Base-by-base conservation (phyloP, 345 rosid species). In the Citrus sp. region DNA sequence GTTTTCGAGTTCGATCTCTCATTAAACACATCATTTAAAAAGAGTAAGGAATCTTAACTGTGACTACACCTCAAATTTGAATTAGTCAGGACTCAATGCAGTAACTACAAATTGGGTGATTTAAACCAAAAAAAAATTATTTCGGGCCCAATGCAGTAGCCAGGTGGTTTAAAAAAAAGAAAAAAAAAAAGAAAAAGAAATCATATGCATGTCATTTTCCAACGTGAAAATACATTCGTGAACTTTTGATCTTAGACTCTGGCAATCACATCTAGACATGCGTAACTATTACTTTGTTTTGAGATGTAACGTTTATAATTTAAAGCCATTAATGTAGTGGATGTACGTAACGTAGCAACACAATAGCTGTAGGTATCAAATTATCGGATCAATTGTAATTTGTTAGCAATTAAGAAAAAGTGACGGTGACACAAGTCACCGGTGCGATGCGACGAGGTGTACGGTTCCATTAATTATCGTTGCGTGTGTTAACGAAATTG, bases 1-100 rank as follows among this genome's bases (percentile, higher is more conserved):
- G 5, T 0, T 32, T 0, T 32, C 0, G 0, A 0, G 0, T 32
- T 32, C 0, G 0, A 30, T 30, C 4, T 3, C 4, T 0, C 5
- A 32, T 0, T 32, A 32, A 32, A 32, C 0, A 32, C 5, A 32
- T 0, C 0, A 4, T 30, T 30, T 0, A 3, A 0, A 3, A 3
- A 0, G 4, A 32, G 2, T 4, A 32, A 32, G 0, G 0, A 32
- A 0, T 32, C 0, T 32, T 4, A 32, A 32, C 0, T 32, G 0
- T 32, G 0, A 4, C 0, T 32, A 4, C 0, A 32, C 5, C 0
- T 0, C 0, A 32, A 32, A 32, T 32, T 0, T 4, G 0, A 32
- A 32, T 32, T 32, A 3, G 5, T 4, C 5, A 32, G 0, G 4
- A 0, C 4, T 32, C 0, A 32, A 32, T 4, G 0, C 34, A 0